Percentiles rank a stretch among this genome's conserved stretches.
These are phyloP conservation scores for Globisporangium middletonii DNA, from an alignment of 352 stramenopile species.

Conservation along the genomic window DNA sequence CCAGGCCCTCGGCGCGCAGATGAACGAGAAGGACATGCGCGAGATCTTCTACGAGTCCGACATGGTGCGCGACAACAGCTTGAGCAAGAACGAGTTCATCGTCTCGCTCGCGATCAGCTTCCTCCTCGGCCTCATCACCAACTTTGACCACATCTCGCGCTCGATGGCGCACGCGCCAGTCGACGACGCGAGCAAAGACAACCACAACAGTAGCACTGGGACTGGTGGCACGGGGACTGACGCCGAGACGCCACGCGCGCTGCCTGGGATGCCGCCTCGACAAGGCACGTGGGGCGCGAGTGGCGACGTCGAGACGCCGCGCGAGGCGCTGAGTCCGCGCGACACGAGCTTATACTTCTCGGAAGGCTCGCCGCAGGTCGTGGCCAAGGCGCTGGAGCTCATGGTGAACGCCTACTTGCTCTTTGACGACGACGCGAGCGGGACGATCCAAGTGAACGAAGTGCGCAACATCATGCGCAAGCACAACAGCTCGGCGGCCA, in stretches of 20 bases:
- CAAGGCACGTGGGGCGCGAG: background rate
- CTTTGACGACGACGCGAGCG: slow-evolving; percentile 81
- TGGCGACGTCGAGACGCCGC: slow-evolving; percentile 2
- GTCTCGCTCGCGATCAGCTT: slow-evolving; percentile 81
- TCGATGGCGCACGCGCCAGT: slow-evolving; percentile 24
- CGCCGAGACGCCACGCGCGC: background rate
- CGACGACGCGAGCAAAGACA: slow-evolving; percentile 15
- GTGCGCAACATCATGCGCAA: slow-evolving; percentile 61
- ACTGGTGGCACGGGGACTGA: background rate
- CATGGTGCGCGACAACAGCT: slow-evolving; percentile 79
- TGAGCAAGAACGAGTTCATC: slow-evolving; percentile 86
- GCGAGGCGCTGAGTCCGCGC: slow-evolving; percentile 10
- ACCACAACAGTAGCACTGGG: background rate
- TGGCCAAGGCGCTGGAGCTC: slow-evolving; percentile 74
- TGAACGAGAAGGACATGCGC: slow-evolving; percentile 59
- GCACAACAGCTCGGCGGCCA: slow-evolving; percentile 30
- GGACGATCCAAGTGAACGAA: slow-evolving; percentile 75
- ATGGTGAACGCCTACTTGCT: slow-evolving; percentile 80
- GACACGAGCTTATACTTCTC: slow-evolving; percentile 13
- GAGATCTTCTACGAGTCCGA: slow-evolving; percentile 89
- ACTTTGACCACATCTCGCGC: slow-evolving; percentile 46
- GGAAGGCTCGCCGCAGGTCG: slow-evolving; percentile 36
- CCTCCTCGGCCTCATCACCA: slow-evolving; percentile 74
- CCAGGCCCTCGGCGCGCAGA: slow-evolving; percentile 48
- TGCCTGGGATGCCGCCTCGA: background rate